phyloP scores from a whole-genome alignment of 371 early-diverging fungal genomes.

The Nematocida major region DNA sequence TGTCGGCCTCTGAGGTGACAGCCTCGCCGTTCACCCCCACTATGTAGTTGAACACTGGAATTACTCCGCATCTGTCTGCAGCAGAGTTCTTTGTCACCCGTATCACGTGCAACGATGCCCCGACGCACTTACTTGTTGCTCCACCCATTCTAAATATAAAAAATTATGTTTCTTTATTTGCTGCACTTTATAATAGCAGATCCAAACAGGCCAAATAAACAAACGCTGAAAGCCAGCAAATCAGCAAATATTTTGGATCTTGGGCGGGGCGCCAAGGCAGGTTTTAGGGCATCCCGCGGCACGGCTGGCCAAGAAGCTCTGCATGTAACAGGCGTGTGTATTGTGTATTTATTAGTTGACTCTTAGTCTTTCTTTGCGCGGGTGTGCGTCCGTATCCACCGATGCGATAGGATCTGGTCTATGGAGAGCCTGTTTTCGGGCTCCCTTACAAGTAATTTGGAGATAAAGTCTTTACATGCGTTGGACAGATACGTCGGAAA shows the following conservation, averaged over 20 bases:
- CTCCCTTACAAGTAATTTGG: slow-evolving; percentile 70
- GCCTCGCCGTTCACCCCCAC: slow-evolving; percentile 36
- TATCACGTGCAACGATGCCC: slow-evolving; percentile 51
- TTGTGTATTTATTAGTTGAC: background rate
- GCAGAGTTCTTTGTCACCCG: slow-evolving; percentile 45
- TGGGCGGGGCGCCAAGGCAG: too few relatives aligned
- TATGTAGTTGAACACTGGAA: slow-evolving; percentile 59
- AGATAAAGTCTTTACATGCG: slow-evolving; percentile 80
- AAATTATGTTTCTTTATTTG: background rate
- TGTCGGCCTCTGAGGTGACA: slow-evolving; percentile 40
- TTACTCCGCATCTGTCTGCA: slow-evolving; percentile 42
- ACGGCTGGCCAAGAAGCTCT: too few relatives aligned
- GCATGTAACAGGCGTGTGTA: background rate
- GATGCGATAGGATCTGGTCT: slow-evolving; percentile 71
- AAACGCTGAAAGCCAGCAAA: too few relatives aligned
- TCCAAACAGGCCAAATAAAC: too few relatives aligned
- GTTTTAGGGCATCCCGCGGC: too few relatives aligned
- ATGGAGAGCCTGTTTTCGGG: slow-evolving; percentile 72
- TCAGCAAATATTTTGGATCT: too few relatives aligned
- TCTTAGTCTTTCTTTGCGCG: slow-evolving; percentile 4
- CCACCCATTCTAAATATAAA: slow-evolving; percentile 47
- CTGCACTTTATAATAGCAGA: too few relatives aligned
- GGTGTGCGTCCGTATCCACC: slow-evolving; percentile 68
- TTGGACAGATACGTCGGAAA: slow-evolving; percentile 73
- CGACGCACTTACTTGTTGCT: slow-evolving; percentile 7